Conservation (phyloP, 345 rosid species). For the Capsella bursapastoris region DNA sequence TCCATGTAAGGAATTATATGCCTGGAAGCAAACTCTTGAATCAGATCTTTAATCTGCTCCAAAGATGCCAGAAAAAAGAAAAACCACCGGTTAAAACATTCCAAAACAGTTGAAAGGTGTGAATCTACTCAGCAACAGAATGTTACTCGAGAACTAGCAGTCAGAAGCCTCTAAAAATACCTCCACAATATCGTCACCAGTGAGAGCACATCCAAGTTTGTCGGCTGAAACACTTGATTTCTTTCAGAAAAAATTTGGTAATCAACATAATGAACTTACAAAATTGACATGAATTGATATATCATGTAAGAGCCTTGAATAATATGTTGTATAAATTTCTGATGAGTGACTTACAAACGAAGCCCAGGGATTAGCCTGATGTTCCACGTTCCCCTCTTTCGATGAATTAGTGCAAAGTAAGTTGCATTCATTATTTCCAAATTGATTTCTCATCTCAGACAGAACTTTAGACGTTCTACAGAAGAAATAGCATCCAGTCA, state of each 20-base stretch:
- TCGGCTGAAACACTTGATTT: conserved; percentile 58
- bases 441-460: conserved; percentile 85
- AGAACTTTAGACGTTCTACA: conserved; percentile 82
- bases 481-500: conserved; percentile 41
- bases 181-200: conserved; percentile 74
- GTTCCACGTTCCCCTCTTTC: conserved; percentile 65
- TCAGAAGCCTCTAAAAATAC: conserved; percentile 47
- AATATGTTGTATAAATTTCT: not conserved
- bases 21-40: conserved; percentile 92
- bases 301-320: conserved; percentile 11
- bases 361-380: conserved; percentile 74
- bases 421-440: conserved; percentile 76
- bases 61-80: conserved; percentile 36
- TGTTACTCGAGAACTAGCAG: conserved; percentile 27
- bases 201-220: conserved; percentile 74
- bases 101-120: conserved; percentile 27
- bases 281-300: conserved; percentile 25
- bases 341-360: conserved; percentile 58
- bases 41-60: conserved; percentile 78
- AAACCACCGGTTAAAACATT: conserved; percentile 44
- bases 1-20: conserved; percentile 96
- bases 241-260: conserved; percentile 56
- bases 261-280: conserved; percentile 27
- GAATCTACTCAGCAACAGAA: conserved; percentile 33
- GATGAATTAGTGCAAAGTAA: conserved; percentile 93